phyloP scores from a whole-genome alignment of 2,329 filamentous ascomycete genomes.

The Colletotrichum agaves region DNA sequence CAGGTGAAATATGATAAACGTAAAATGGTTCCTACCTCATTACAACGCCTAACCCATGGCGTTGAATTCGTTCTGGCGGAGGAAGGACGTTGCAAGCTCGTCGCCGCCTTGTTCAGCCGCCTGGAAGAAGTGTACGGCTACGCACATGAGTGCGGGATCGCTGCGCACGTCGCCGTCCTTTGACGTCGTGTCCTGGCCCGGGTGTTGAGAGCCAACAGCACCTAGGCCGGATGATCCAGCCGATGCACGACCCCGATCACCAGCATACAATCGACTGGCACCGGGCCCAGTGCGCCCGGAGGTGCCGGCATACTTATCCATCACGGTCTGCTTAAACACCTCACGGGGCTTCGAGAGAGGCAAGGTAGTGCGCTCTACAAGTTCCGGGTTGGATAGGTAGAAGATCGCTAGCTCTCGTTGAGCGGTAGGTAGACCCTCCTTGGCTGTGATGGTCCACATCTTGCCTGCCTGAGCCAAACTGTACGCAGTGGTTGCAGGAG shows the following conservation, averaged over 20 bases:
- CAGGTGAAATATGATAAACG: background rate
- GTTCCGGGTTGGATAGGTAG: slow-evolving; percentile 90
- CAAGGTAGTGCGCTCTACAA: slow-evolving; percentile 81
- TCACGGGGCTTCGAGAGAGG: slow-evolving; percentile 87
- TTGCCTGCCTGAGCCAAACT: slow-evolving; percentile 82
- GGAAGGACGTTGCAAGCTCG: slow-evolving; percentile 81
- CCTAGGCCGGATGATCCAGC: slow-evolving; percentile 34
- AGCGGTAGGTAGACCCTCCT: slow-evolving; percentile 87
- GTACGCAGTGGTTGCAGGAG: slow-evolving; percentile 68
- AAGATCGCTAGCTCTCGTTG: slow-evolving; percentile 94
- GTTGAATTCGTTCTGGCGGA: slow-evolving; percentile 70
- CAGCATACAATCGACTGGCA: slow-evolving; percentile 39
- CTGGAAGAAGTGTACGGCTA: slow-evolving; percentile 98
- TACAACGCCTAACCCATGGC: slow-evolving; percentile 18
- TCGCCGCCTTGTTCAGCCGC: slow-evolving; percentile 88
- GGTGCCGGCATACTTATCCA: slow-evolving; percentile 71
- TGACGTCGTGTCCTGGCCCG: slow-evolving; percentile 43
- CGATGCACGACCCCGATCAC: slow-evolving; percentile 30
- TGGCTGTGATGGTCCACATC: slow-evolving; percentile 94
- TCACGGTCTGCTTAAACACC: slow-evolving; percentile 89
- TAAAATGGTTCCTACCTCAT: slow-evolving; percentile 2
- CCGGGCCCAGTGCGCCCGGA: slow-evolving; percentile 38
- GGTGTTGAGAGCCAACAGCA: slow-evolving; percentile 43
- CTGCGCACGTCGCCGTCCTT: slow-evolving; percentile 68
- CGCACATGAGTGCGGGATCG: slow-evolving; percentile 89